Percentiles rank a stretch among this genome's conserved stretches.
Evolutionary conservation across 805 yeast genomes (phyloP).

Genomic region (Cyberlindnera maritima): DNA sequence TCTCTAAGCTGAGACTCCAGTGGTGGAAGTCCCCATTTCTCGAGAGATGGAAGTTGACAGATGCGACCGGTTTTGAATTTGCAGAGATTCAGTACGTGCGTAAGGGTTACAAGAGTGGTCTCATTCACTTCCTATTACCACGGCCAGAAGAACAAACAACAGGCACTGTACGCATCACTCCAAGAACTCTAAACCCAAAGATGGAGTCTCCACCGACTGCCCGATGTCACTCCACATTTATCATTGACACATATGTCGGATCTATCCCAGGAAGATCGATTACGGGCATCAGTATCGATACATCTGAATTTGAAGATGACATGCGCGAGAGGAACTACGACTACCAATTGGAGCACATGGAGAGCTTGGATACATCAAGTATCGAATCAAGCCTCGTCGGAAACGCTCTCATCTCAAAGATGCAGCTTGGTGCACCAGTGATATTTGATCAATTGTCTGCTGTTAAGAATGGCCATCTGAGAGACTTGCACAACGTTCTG

Average conservation of each 20-base stretch:
- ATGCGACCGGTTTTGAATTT: conserved; percentile 7
- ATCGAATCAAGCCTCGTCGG: conserved; percentile 3
- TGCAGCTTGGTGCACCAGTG: neutral
- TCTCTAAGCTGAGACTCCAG: neutral
- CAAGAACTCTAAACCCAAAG: neutral
- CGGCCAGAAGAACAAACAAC: neutral
- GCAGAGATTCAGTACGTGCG: neutral
- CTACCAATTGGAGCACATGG: neutral
- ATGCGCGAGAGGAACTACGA: neutral
- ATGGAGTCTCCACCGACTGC: neutral
- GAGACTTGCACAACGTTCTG: conserved; percentile 5
- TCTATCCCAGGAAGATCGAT: too few relatives aligned
- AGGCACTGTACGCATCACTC: neutral
- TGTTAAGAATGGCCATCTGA: neutral
- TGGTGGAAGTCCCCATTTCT: neutral
- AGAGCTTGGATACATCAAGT: neutral
- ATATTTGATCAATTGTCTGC: neutral
- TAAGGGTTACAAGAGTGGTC: neutral
- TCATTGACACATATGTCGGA: too few relatives aligned
- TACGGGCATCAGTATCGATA: too few relatives aligned
- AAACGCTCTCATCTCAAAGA: conserved; percentile 3
- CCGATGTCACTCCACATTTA: neutral
- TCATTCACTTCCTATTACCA: conserved; percentile 4
- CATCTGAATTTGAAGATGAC: neutral
- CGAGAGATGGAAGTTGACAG: conserved; percentile 6